Evolutionary conservation across 202 grass and related monocot species (phyloP).

Genomic region (Setaria viridis): DNA sequence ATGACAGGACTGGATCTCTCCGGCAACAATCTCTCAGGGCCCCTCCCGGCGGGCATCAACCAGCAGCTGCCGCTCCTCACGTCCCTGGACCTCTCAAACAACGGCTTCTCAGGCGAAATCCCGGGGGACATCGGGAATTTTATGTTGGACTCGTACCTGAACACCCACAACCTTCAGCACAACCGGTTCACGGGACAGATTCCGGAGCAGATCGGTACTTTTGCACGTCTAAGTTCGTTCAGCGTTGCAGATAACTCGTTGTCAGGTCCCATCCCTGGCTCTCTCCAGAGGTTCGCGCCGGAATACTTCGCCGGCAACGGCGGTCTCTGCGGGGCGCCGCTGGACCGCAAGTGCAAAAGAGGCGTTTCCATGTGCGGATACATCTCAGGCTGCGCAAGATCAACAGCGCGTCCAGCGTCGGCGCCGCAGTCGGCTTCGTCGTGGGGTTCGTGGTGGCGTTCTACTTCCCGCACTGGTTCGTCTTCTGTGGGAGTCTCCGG

Average conservation of each 20-base stretch:
- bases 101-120: not conserved
- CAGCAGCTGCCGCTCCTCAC: too few species aligned
- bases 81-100: too few species aligned
- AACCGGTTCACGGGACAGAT: constrained; percentile 59
- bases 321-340: constrained; percentile 49
- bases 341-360: constrained; percentile 13
- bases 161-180: constrained; percentile 44
- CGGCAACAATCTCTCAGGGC: constrained; percentile 12
- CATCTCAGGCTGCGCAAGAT: constrained; percentile 26
- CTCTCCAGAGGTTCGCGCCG: not conserved
- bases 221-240: constrained; percentile 19
- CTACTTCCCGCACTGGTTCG: constrained; percentile 33
- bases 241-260: constrained; percentile 55
- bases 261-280: constrained; percentile 41
- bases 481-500: not conserved
- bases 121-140: not conserved
- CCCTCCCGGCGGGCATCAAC: not conserved
- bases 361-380: not conserved
- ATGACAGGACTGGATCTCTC: not conserved
- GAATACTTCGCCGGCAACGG: constrained; percentile 37
- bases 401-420: constrained; percentile 29
- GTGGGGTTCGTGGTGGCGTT: constrained; percentile 53
- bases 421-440: constrained; percentile 35
- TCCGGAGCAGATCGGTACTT: not conserved
- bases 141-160: constrained; percentile 27